Base-by-base conservation (phyloP, 495 filamentous ascomycete genomes). In the Xylaria cubensis region DNA sequence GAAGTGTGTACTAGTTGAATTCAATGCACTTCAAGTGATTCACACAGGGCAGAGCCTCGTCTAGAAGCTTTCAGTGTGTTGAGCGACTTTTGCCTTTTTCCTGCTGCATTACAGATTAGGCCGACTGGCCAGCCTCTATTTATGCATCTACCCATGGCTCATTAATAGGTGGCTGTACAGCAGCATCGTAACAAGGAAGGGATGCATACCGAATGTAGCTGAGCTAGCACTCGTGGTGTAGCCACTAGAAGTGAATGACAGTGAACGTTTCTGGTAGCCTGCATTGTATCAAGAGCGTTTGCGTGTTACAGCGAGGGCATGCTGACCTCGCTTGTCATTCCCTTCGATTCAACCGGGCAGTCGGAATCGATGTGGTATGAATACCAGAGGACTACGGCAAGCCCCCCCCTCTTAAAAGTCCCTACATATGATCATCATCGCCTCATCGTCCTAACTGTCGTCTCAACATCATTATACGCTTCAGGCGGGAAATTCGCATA, bases 71-170 rank as follows among this genome's bases (percentile, higher is more conserved):
- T 48, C 44, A 17, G 44, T 48, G 44, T 6, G 44, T 17, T 48
- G 19, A n/a, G 44, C 44, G 4, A 17, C 44, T 17, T 48, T 17
- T 48, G 17, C 19, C 6, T 48, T 19, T 48, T 48, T 4, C 17
- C 17, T 51, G 48, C 48, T 21, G 34, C 59, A 41, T 42, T n/a
- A 7, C 9, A 42, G 9, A n/a, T 63, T 42, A 39, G n/a, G 59
- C 36, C 59, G 42, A 24, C 59, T 21, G 4, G 59, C 42, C 59
- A 39, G 59, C 59, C 59, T 63, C 24, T 4, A n/a, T 63, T 12
- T 26, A 61, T 36, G 48, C 51, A 26, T 55, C 24, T 24, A 15
- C 19, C 4, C 2, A 48, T 48, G 46, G 50, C 50, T 26, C 21
- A 26, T 15, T 4, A 26, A 24, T 3, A 13, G 21, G 51, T 55